Evolutionary conservation across 2,329 filamentous ascomycete species (phyloP), one percentile per base, ranked within the genome.

Genomic region (Seiridium unicorne): DNA sequence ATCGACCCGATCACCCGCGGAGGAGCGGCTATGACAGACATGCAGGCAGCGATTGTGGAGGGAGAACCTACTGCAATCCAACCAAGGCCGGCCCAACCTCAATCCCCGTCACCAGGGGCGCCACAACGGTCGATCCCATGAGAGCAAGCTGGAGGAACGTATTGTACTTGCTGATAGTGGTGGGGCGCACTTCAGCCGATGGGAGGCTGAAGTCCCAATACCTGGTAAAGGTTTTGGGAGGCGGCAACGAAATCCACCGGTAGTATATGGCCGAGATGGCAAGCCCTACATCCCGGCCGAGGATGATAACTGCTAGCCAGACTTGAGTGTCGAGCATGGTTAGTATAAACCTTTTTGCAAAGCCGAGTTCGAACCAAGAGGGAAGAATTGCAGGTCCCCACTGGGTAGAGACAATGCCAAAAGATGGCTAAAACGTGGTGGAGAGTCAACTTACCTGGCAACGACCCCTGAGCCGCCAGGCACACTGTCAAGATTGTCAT

Each of bases 161-260:
- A 76, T 99, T 99, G 75, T 93, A 89, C 79, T 96, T 96, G 76
- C 89, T 93, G 63, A 96, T 91, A 1, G 84, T 89, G 0, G 92
- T 95, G 1, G 92, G 92, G 62, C 87, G 89, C 5, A 96, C 92
- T 75, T 95, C 91, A 3, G 92, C 92, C 44, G 88, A 91, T 2
- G 92, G 95, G 11, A 99, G 83, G 3, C 91, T 94, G 72, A 99
- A 98, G 76, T 99, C 95, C 95, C 95, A 99, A 76, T 98, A 99
- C 18, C 95, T 83, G 18, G 84, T 78, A 75, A 97, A 91, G 0
- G 95, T 98, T 77, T 98, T 98, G 1, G 95, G 95, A 0, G 91
- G 89, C 0, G 95, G 95, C 5, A 99, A 83, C 2, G 92, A 96
- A 65, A 97, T 96, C 85, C 92, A 98, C 64, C 95, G 89, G 75